Conservation (phyloP, 352 stramenopile species). For the Phytophthora vignae region DNA sequence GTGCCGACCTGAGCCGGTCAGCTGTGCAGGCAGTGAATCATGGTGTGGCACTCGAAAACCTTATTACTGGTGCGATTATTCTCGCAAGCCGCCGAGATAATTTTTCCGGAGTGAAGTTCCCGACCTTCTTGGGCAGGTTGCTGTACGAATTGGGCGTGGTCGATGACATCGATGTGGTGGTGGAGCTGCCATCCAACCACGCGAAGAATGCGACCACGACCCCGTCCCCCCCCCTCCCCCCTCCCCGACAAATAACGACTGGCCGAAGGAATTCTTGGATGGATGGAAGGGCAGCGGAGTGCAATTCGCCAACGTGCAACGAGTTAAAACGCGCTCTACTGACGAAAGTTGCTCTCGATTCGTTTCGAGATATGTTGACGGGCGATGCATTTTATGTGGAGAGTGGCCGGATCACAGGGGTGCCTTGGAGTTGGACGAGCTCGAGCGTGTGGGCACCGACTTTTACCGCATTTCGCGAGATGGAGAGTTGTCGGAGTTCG, state of each 20-base stretch:
- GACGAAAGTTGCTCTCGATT: not conserved
- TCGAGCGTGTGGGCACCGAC: not conserved
- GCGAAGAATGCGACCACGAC: not conserved
- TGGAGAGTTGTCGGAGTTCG: not conserved
- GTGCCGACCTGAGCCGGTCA: not conserved
- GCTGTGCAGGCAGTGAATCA: not conserved
- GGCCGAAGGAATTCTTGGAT: not conserved
- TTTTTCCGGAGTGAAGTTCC: not conserved
- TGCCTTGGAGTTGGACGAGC: not conserved
- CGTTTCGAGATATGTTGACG: not conserved
- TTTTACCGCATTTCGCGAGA: not conserved
- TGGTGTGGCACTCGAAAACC: not conserved
- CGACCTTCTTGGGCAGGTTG: not conserved
- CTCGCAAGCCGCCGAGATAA: not conserved
- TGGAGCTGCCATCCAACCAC: not conserved
- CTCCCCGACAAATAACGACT: not conserved
- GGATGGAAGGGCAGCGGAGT: not conserved
- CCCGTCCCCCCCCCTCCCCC: no score
- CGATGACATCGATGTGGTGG: not conserved
- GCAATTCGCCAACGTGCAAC: not conserved
- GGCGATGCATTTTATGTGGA: not conserved
- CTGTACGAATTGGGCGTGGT: not conserved
- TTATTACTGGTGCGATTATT: not conserved
- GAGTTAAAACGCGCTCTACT: not conserved
- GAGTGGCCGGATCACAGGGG: not conserved